phyloP scores from a whole-genome alignment of 139 green algal genomes.

The Desmodesmus armatus region DNA sequence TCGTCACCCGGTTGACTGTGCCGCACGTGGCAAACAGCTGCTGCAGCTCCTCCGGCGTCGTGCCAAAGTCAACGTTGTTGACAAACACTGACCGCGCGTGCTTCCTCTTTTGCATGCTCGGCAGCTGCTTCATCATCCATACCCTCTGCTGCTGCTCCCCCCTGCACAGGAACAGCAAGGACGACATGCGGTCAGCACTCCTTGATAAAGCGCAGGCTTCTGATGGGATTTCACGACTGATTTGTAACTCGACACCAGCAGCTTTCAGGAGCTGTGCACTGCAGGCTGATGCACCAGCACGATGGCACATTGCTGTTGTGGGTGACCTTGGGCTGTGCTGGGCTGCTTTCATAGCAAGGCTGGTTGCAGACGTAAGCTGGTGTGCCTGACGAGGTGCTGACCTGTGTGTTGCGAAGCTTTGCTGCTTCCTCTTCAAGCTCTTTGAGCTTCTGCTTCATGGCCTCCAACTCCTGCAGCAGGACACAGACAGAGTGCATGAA shows the following conservation, averaged over 20 bases:
- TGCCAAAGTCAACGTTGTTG: slow-evolving; percentile 94
- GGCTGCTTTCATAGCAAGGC: too few relatives aligned
- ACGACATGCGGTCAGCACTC: too few relatives aligned
- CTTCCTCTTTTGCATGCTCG: slow-evolving; percentile 82
- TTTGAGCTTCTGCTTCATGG: slow-evolving; percentile 88
- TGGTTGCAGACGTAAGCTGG: too few relatives aligned
- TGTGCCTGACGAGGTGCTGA: slow-evolving; percentile 15
- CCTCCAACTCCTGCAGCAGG: slow-evolving; percentile 84
- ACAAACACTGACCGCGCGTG: slow-evolving; percentile 89
- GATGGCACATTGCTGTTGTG: too few relatives aligned
- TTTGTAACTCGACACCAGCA: too few relatives aligned
- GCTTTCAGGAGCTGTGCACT: too few relatives aligned
- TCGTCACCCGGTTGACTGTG: slow-evolving; percentile 98
- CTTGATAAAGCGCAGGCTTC: too few relatives aligned
- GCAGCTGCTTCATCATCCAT: slow-evolving; percentile 35
- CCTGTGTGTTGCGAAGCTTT: slow-evolving; percentile 84
- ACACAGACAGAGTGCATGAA: too few relatives aligned
- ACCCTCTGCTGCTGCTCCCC: slow-evolving; percentile 21
- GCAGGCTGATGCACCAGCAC: too few relatives aligned
- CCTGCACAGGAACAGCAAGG: neutral
- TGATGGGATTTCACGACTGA: too few relatives aligned
- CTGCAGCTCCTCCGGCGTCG: slow-evolving; percentile 97
- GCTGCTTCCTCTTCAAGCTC: slow-evolving; percentile 95
- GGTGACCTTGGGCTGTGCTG: too few relatives aligned
- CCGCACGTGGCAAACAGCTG: slow-evolving; percentile 92